A percentile compares a stretch with the other conserved stretches of the same genome.
Evolutionary conservation across 163 green algal genomes (phyloP).

Genomic region (Prototheca wickerhamii): DNA sequence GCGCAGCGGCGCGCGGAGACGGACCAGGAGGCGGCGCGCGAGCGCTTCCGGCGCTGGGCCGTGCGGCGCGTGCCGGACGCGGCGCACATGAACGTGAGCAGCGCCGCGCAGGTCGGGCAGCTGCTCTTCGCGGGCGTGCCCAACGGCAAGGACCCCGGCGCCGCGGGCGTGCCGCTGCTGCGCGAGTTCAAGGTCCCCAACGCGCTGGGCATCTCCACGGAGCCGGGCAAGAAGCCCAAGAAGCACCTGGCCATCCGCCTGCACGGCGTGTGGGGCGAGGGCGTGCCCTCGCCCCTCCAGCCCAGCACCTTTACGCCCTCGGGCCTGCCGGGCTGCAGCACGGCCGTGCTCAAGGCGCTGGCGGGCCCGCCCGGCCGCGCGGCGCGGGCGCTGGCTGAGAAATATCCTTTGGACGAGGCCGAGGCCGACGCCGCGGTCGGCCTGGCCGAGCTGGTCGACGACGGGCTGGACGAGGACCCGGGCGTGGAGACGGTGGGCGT

Average conservation of each 20-base stretch:
- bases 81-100: slow-evolving; percentile 69
- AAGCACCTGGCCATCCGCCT: slow-evolving; percentile 60
- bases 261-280: slow-evolving; percentile 65
- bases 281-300: slow-evolving; percentile 31
- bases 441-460: too few relatives aligned
- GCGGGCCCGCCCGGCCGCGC: slow-evolving; percentile 71
- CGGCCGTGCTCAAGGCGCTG: slow-evolving; percentile 56
- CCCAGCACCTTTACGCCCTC: slow-evolving; percentile 37
- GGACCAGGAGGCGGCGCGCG: slow-evolving; percentile 54
- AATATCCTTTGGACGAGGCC: too few relatives aligned
- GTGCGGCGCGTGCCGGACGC: slow-evolving; percentile 41
- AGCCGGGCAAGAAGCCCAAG: slow-evolving; percentile 41
- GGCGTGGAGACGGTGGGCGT: too few relatives aligned
- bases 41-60: slow-evolving; percentile 75
- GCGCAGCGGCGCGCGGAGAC: slow-evolving; percentile 51
- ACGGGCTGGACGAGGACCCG: too few relatives aligned
- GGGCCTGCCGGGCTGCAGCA: slow-evolving; percentile 50
- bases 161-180: slow-evolving; percentile 27
- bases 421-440: too few relatives aligned
- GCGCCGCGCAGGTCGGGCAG: slow-evolving; percentile 53
- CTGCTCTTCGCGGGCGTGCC: slow-evolving; percentile 65
- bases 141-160: slow-evolving; percentile 35
- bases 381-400: slow-evolving; percentile 44
- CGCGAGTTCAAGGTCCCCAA: slow-evolving; percentile 65
- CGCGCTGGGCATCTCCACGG: slow-evolving; percentile 11